Base-by-base conservation (phyloP, 1,139 yeast genomes). In the Kazachstania sp. region DNA sequence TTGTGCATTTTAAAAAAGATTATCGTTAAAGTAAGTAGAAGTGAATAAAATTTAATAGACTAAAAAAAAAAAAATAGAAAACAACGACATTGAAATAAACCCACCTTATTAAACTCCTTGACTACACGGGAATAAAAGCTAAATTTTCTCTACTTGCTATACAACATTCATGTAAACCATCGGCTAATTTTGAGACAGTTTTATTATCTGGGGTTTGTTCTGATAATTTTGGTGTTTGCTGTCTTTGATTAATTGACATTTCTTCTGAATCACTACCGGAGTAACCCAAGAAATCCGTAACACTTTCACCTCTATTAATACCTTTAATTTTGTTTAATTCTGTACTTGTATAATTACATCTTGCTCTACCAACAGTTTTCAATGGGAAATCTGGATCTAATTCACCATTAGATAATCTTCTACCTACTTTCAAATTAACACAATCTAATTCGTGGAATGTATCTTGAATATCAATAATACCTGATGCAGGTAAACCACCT, bases 371-470 rank as follows among this genome's bases (percentile, higher is more conserved):
- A 30, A 87, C 81, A 49, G 75, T 74, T 20, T 71, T 66, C 3
- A 82, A 71, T 11, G 78, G 78, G 42, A 66, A 64, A 1, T 72
- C 61, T 3, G 66, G 60, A 43, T 72, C 73, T 50, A 70, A 63
- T 4, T 63, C 58, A 31, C 78, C 74, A 41, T 65, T 53, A 13
- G 60, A 47, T 32, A 61, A 55, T 49, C 70, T 66, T 23, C 74
- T 69, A 37, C 86, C 75, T 39, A 83, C 72, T 64, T 77, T 73
- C 52, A 94, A 70, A 13, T 84, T 77, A 5, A 92, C 96, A 68
- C 97, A 90, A 63, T 92, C 97, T 55, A 85, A 76, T 56, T 86
- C 95, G 57, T 88, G 95, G 73, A 94, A 94, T 11, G 65, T 65
- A 0, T 98, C 98, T 50, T 77, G 77, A 2, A 86, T 86, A 2